Evolutionary conservation across 352 stramenopile genomes (phyloP), one percentile per base, ranked within the genome.

Genomic region (Phytophthora palmivora): DNA sequence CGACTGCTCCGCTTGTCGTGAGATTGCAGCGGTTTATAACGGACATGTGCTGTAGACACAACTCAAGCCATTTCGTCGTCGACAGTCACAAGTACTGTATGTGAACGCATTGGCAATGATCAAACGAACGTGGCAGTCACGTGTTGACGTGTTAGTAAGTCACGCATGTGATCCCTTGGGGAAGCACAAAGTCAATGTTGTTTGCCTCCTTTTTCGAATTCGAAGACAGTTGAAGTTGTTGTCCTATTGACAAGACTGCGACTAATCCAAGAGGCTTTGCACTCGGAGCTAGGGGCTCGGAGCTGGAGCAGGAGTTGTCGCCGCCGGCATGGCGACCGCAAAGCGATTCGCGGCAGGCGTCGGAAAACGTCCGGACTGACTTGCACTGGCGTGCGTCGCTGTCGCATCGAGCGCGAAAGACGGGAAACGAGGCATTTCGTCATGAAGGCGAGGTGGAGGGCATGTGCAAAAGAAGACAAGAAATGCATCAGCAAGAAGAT

Each of bases 201-300:
- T 24, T 30, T 33, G n/a, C 30, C 4, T 34, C 10, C 2, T 14
- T 30, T 6, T 41, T 52, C 21, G 41, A 47, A 4, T 30, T 37
- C 48, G 34, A 37, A 45, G 2, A 18, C 61, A 65, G 22, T 70
- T 63, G 63, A 71, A 71, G 56, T 58, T 63, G 42, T 49, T 49
- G 62, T 58, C 44, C n/a, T 21, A 53, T 71, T 67, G 56, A 42
- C 22, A 46, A 48, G 22, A 34, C 39, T 18, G 55, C 61, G 61
- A 70, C 46, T 61, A 70, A 44, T 54, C 49, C 39, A 65, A 60
- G 34, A 39, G 19, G 53, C 49, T 67, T 67, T 59, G 45, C 56
- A 36, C 39, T 42, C 10, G 30, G 30, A 12, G 10, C 30, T 34
- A 3, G 24, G 24, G 24, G 24, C 24, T 28, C 3, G 36, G 28